These are phyloP conservation scores for Rhizopogon rudus DNA, from an alignment of 768 basidiomycete genomes.

Conservation along the genomic window DNA sequence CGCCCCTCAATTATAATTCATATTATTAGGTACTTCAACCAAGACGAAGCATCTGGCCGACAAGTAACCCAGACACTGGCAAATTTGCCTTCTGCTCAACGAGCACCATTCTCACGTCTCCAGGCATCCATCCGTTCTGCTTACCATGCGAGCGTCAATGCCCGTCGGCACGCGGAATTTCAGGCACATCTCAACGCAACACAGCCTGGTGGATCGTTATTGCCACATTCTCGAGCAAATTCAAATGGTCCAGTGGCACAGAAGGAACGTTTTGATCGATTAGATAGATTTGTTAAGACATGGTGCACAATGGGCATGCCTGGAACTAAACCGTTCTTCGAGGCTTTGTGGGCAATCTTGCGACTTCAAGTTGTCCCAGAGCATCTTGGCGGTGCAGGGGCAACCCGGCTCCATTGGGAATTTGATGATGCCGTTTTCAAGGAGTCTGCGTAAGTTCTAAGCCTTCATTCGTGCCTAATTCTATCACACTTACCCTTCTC, in stretches of 20 bases:
- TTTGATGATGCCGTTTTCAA: conserved; percentile 93
- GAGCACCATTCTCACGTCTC: conserved; percentile 80
- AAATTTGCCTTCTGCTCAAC: conserved; percentile 75
- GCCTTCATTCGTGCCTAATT: conserved; percentile 9
- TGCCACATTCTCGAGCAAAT: conserved; percentile 67
- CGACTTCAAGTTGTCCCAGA: conserved; percentile 78
- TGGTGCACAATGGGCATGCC: conserved; percentile 89
- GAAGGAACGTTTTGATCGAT: conserved; percentile 73
- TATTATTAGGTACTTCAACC: conserved; percentile 69
- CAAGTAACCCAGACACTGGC: conserved; percentile 81
- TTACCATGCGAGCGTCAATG: conserved; percentile 77
- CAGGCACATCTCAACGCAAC: conserved; percentile 79
- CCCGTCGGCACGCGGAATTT: conserved; percentile 76
- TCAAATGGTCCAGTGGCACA: conserved; percentile 58
- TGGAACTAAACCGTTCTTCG: conserved; percentile 80
- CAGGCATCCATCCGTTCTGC: conserved; percentile 84
- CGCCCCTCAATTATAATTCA: conserved; percentile 6
- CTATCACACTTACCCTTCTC: conserved; percentile 12
- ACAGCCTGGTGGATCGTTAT: conserved; percentile 73
- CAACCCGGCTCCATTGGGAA: conserved; percentile 77
- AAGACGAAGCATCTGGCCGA: conserved; percentile 73
- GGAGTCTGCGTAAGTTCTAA: conserved; percentile 77
- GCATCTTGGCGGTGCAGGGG: conserved; percentile 76
- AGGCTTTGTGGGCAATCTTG: conserved; percentile 68
- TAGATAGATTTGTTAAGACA: conserved; percentile 67